Evolutionary conservation across 2,329 filamentous ascomycete genomes (phyloP), one percentile per base, ranked within the genome.

Genomic region (Apiospora pterosperma): DNA sequence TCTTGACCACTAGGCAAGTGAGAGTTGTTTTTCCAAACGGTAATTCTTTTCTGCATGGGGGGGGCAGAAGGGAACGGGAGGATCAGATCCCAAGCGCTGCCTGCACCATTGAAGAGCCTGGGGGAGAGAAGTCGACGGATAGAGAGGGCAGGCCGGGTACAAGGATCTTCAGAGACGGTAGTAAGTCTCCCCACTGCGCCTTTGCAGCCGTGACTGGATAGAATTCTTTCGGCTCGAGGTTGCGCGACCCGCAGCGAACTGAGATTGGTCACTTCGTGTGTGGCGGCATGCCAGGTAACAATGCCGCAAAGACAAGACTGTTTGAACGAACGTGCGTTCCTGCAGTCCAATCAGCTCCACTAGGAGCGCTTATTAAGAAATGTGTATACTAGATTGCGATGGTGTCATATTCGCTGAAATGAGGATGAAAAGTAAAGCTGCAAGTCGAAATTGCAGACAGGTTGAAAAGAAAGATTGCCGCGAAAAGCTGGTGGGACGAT

Each of bases 221-320:
- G 48, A n/a, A n/a, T 55, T 55, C 28, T 55, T 55, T 55, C 48
- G 48, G 48, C 48, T 55, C 48, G 48, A 55, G 48, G 48, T 55
- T 55, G 28, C 48, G 48, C 48, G 48, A 55, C 48, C 48, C 48
- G 48, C 28, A 55, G 48, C 28, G 48, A 31, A 28, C 48, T 55
- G 48, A 19, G 48, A 55, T 55, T 55, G 48, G 48, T n/a, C 48
- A 34, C 25, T 34, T 55, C n/a, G 23, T 16, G 14, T 28, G 44
- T 48, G 44, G 44, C 44, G 25, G 44, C 44, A 48, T 48, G 28
- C 48, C 48, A n/a, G n/a, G n/a, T 55, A 28, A 34, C 48, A 55
- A 31, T 55, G 48, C 48, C 25, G 25, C 28, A 55, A 28, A 34
- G 28, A 52, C 44, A 28, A 34, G 28, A 52, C 44, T 4, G 48